phyloP scores from a whole-genome alignment of 2,329 filamentous ascomycete genomes.

The Lasiodiplodia gonubiensis region DNA sequence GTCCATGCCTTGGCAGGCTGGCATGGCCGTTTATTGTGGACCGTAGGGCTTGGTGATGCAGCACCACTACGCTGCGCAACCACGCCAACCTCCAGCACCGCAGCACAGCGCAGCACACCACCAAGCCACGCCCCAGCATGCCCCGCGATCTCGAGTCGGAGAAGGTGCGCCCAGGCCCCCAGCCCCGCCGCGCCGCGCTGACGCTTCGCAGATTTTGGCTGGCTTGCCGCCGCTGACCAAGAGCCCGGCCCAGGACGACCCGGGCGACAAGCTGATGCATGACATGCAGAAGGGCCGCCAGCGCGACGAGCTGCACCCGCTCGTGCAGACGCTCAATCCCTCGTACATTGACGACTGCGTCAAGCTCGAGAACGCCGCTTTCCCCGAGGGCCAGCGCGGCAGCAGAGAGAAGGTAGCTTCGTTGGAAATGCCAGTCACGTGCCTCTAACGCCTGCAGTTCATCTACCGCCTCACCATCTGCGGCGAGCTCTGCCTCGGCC shows the following conservation, averaged over 20 bases:
- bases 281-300: constrained; percentile 41
- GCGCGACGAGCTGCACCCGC: constrained; percentile 70
- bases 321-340: constrained; percentile 73
- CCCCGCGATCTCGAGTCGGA: constrained; percentile 51
- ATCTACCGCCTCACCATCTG: constrained; percentile 76
- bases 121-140: constrained; percentile 38
- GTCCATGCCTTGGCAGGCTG: constrained; percentile 17
- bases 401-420: constrained; percentile 68
- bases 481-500: constrained; percentile 76
- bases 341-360: constrained; percentile 69
- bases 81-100: not conserved
- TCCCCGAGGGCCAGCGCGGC: constrained; percentile 63
- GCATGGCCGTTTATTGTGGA: constrained; percentile 16
- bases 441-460: constrained; percentile 58
- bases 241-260: constrained; percentile 28
- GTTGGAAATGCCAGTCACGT: too few relatives aligned
- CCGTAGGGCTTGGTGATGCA: constrained; percentile 19
- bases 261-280: constrained; percentile 30
- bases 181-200: not conserved
- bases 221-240: constrained; percentile 47
- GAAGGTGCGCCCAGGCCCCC: constrained; percentile 27
- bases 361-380: constrained; percentile 62
- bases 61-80: constrained; percentile 11
- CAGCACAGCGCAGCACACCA: not conserved
- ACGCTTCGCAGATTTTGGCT: constrained; percentile 34